phyloP scores from a whole-genome alignment of 768 basidiomycete species.

The Auricularia sp. region DNA sequence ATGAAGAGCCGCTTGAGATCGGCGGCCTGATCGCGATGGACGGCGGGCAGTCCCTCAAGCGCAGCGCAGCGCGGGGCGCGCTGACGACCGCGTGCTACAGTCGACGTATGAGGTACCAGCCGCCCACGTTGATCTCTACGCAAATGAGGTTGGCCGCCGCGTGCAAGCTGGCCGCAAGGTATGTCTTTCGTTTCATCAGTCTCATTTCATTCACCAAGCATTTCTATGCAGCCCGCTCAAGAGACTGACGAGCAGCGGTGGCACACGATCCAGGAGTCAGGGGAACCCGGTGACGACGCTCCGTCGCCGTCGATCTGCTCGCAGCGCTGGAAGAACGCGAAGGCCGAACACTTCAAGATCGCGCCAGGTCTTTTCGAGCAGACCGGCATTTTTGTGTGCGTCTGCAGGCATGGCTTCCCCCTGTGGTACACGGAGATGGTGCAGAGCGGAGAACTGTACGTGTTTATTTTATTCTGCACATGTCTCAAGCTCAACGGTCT shows the following conservation, averaged over 20 bases:
- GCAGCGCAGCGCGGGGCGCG: background rate
- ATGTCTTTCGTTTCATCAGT: no score
- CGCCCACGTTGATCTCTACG: background rate
- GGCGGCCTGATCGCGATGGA: background rate
- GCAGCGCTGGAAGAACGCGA: conserved; percentile 17
- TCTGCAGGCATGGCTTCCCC: conserved; percentile 6
- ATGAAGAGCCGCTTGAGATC: background rate
- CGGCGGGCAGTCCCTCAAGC: background rate
- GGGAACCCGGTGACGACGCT: background rate
- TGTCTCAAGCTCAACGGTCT: background rate
- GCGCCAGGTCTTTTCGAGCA: conserved; percentile 3
- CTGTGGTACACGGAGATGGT: conserved; percentile 7
- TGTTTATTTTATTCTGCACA: background rate
- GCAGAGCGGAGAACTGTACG: conserved; percentile 8
- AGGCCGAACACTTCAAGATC: conserved; percentile 7
- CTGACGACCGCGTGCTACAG: background rate
- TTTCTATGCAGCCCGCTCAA: background rate
- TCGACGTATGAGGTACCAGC: background rate
- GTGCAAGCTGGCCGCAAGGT: background rate
- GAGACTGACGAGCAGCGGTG: background rate
- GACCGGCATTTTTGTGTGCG: conserved; percentile 5
- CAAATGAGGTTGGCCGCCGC: background rate
- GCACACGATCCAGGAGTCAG: background rate
- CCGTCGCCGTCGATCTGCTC: background rate
- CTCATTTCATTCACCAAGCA: background rate